phyloP scores from a whole-genome alignment of 2,329 filamentous ascomycete genomes.

The Xylaria sp. region DNA sequence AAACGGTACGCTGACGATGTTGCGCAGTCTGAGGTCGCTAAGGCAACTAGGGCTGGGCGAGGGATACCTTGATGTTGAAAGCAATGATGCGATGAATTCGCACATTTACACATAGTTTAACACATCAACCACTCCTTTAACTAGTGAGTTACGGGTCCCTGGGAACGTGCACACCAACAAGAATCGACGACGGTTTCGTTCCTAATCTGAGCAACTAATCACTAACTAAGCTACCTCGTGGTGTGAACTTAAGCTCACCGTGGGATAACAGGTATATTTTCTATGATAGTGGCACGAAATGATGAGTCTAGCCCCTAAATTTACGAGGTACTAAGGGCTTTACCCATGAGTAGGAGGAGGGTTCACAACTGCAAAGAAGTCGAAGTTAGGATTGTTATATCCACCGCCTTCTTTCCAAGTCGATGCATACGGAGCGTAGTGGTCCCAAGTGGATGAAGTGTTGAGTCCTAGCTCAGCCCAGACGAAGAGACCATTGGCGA shows the following conservation, averaged over 20 bases:
- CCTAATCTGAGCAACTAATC: not conserved
- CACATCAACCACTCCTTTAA: too few species aligned
- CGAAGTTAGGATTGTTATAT: constrained; percentile 48
- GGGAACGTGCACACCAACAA: too few species aligned
- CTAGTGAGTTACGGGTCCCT: too few species aligned
- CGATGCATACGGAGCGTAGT: constrained; percentile 46
- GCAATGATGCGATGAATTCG: too few species aligned
- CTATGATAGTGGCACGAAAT: not conserved
- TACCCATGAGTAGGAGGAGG: constrained; percentile 47
- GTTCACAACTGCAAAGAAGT: constrained; percentile 42
- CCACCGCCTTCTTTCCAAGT: constrained; percentile 50
- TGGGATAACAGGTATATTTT: not conserved
- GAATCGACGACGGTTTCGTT: not conserved
- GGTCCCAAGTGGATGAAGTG: constrained; percentile 47
- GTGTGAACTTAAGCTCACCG: not conserved
- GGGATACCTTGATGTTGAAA: constrained; percentile 59
- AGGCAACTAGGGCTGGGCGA: constrained; percentile 59
- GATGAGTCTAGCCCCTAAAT: too few species aligned
- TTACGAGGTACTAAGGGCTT: not conserved
- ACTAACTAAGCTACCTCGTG: not conserved
- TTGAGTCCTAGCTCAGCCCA: constrained; percentile 50
- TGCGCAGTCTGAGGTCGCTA: constrained; percentile 57
- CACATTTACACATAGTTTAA: too few species aligned
- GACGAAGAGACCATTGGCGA: constrained; percentile 45
- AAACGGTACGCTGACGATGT: constrained; percentile 57